A percentile compares a stretch with the other conserved stretches of the same genome.
These are phyloP conservation scores for Fraxinus velutina DNA, from an alignment of 305 asterid species.

Conservation along the genomic window DNA sequence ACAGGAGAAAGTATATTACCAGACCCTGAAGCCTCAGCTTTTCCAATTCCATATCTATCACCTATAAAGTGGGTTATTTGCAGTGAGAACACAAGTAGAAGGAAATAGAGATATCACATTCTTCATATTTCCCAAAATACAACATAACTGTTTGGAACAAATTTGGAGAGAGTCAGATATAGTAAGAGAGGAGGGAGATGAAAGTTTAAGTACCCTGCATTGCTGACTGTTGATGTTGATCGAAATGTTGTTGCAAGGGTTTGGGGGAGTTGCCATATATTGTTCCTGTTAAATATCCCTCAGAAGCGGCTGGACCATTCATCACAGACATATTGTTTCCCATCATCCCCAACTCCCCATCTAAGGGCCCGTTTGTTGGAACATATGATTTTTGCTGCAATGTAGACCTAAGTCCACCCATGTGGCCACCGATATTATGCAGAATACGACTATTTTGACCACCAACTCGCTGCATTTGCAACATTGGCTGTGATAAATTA, in stretches of 20 bases:
- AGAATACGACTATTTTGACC: constrained; percentile 77
- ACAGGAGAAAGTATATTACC: not conserved
- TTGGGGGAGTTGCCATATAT: constrained; percentile 54
- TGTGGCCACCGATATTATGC: constrained; percentile 78
- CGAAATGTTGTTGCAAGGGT: constrained; percentile 51
- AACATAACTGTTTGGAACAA: not conserved
- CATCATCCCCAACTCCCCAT: constrained; percentile 72
- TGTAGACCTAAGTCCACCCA: constrained; percentile 67
- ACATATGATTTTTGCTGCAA: constrained; percentile 79
- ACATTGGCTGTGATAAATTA: constrained; percentile 53
- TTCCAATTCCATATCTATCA: constrained; percentile 58
- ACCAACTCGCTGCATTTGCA: constrained; percentile 72
- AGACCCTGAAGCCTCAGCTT: constrained; percentile 38
- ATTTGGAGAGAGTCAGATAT: not conserved
- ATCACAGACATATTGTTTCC: constrained; percentile 41
- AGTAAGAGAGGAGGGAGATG: not conserved
- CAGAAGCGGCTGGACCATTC: constrained; percentile 55
- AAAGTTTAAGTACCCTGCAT: constrained; percentile 44
- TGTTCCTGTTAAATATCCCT: constrained; percentile 53
- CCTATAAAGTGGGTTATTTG: constrained; percentile 46
- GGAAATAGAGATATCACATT: not conserved
- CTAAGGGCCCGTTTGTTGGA: constrained; percentile 53
- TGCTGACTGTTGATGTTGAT: constrained; percentile 61
- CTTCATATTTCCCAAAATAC: not conserved
- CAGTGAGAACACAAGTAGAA: constrained; percentile 22